phyloP scores from a whole-genome alignment of 768 basidiomycete species.

The Coprinellus aureogranulatus region DNA sequence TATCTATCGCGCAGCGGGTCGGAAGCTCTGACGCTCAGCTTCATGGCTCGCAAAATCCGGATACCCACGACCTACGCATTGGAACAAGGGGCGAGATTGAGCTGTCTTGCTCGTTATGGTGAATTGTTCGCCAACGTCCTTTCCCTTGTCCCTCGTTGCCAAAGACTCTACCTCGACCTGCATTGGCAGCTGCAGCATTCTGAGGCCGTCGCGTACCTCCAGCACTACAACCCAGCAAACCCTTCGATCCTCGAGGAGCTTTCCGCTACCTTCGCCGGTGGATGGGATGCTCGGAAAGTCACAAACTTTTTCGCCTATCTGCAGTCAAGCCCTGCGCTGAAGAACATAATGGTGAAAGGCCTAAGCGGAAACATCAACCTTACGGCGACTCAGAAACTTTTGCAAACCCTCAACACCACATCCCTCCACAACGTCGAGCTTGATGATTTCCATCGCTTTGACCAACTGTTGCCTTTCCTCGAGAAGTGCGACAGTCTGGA shows the following conservation, averaged over 20 bases:
- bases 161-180: neutral
- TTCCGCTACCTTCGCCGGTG: neutral
- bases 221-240: neutral
- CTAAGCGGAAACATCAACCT: neutral
- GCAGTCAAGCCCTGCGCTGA: neutral
- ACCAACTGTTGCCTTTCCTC: neutral
- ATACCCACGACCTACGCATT: neutral
- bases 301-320: neutral
- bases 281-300: neutral
- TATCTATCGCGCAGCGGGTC: neutral
- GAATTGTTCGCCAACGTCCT: neutral
- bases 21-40: neutral
- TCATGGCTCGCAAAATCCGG: neutral
- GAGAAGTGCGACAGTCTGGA: neutral
- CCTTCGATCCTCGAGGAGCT: neutral
- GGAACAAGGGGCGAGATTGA: neutral
- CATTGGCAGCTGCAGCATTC: neutral
- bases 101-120: neutral
- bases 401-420: neutral
- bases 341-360: neutral
- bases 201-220: neutral
- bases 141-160: neutral
- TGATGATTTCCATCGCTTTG: neutral
- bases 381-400: neutral
- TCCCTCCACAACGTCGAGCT: neutral